Base-by-base conservation (phyloP, 805 yeast species). In the Hanseniaspora valbyensis region DNA sequence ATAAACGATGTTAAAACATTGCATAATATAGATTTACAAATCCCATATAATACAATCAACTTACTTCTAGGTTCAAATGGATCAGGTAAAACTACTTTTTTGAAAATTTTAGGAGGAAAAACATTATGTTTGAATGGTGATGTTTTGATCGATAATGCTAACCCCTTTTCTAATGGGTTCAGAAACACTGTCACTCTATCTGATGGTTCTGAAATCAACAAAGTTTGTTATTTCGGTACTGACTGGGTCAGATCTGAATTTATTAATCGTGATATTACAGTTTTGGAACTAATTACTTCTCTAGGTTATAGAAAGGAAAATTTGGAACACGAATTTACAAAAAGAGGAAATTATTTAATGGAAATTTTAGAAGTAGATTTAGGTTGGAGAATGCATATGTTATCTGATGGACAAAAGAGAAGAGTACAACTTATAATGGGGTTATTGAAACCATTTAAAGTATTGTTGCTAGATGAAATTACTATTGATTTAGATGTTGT, bases 181-280 rank as follows among this genome's bases (percentile, higher is more conserved):
- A 70, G 73, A 50, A 61, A 69, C 41, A 48, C 34, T 24, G 16
- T 33, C n/a, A 26, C 16, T 14, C 18, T 48, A 3, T 22, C 42
- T 1, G 51, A 48, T 40, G 51, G 51, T 2, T 40, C 51, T 13
- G 57, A 58, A 8, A 62, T 65, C 1, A 65, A 76, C 5, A 71
- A 71, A 44, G 76, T 79, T 25, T 84, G 95, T 0, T 90, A 90
- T 61, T 68, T 92, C 39, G 98, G 98, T 3, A 92, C 97, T 0
- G 98, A 92, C 61, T 92, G 98, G 98, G 95, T 95, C 5, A 77
- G 83, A 50, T 92, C 88, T 66, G 84, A 86, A 18, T 80, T 89
- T 45, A 92, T 90, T 7, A 80, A 89, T 59, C 72, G 96, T 54
- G 98, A 92, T 64, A 85, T 92, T 50, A 88, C 95, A 0, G 96